Base-by-base conservation (phyloP, 352 stramenopile genomes). In the Phytophthora agathidicida region DNA sequence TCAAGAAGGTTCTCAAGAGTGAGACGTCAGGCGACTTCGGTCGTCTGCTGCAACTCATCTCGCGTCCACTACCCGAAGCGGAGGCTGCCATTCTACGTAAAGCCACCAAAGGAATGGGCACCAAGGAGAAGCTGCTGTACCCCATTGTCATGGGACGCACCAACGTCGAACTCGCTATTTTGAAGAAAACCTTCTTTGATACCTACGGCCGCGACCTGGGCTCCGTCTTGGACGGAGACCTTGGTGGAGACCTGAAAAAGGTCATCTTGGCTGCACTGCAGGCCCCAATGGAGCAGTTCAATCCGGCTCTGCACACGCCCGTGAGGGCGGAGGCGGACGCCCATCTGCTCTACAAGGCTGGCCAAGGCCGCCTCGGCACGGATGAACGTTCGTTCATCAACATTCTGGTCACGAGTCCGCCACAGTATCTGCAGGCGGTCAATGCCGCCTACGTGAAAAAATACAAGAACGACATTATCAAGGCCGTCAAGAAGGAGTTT, bases 151-250 rank as follows among this genome's bases (percentile, higher is more conserved):
- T 88, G 28, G 80, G 80, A 20, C 76, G 83, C 54, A 89, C 83
- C 2, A 88, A 89, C 56, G 64, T 63, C 7, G 83, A 93, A 54
- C 76, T 93, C 37, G 68, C 66, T 54, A 90, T 93, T 54, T 72
- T 93, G 38, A 91, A 91, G 68, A 88, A 89, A 67, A 86, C 83
- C 0, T 93, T 77, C 68, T 91, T 79, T 45, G 75, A 88, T 24
- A 42, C 85, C 33, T 74, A 80, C 68, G 60, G 65, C 43, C 65
- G 85, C 31, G 83, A 93, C 37, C 55, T 93, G 39, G 73, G 71
- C 26, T 76, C 83, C 27, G 66, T 71, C 26, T 55, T 91, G 49
- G 68, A 87, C 55, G 62, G 61, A 33, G 83, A 93, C 23, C 64
- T 93, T 7, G 59, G 77, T 19, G 83, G 83, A 16, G 83, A 93